Evolutionary conservation across 1,284 basidiomycete species (phyloP).

Genomic region (Cryptococcus hybrid): DNA sequence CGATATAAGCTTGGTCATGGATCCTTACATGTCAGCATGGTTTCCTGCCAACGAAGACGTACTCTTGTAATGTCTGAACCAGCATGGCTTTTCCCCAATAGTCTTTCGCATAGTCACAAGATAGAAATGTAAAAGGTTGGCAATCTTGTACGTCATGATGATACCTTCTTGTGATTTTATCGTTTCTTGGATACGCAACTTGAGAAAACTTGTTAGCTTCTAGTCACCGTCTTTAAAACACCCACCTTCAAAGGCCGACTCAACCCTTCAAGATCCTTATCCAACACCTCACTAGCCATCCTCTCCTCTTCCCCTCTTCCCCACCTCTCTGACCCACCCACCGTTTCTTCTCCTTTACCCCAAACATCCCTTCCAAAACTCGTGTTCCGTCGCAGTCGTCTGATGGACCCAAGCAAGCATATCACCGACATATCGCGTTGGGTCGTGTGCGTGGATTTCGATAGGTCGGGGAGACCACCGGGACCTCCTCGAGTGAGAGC

Average conservation of each 20-base stretch:
- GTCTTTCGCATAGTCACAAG: slow-evolving; percentile 87
- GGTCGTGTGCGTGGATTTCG: slow-evolving; percentile 95
- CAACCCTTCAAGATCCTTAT: slow-evolving; percentile 77
- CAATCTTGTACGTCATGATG: slow-evolving; percentile 85
- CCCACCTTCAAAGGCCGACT: slow-evolving; percentile 79
- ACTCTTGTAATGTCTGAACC: slow-evolving; percentile 78
- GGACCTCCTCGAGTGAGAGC: slow-evolving; percentile 89
- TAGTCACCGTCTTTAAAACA: background rate
- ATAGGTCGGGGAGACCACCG: slow-evolving; percentile 83
- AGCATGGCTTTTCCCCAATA: slow-evolving; percentile 78
- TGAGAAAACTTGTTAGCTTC: background rate
- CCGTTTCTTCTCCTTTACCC: slow-evolving; percentile 66
- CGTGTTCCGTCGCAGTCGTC: slow-evolving; percentile 87
- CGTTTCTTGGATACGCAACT: slow-evolving; percentile 88
- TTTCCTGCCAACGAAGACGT: slow-evolving; percentile 36
- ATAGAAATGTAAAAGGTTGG: slow-evolving; percentile 94
- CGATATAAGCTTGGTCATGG: slow-evolving; percentile 71
- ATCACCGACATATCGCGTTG: slow-evolving; percentile 91
- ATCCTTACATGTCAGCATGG: slow-evolving; percentile 56
- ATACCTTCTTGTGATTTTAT: slow-evolving; percentile 88
- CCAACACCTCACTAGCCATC: slow-evolving; percentile 77
- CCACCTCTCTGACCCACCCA: slow-evolving; percentile 58
- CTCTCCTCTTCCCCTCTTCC: slow-evolving; percentile 61
- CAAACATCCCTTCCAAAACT: slow-evolving; percentile 87
- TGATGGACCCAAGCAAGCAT: slow-evolving; percentile 99